Evolutionary conservation across 352 stramenopile genomes (phyloP).

Genomic region (Globisporangium middletonii): DNA sequence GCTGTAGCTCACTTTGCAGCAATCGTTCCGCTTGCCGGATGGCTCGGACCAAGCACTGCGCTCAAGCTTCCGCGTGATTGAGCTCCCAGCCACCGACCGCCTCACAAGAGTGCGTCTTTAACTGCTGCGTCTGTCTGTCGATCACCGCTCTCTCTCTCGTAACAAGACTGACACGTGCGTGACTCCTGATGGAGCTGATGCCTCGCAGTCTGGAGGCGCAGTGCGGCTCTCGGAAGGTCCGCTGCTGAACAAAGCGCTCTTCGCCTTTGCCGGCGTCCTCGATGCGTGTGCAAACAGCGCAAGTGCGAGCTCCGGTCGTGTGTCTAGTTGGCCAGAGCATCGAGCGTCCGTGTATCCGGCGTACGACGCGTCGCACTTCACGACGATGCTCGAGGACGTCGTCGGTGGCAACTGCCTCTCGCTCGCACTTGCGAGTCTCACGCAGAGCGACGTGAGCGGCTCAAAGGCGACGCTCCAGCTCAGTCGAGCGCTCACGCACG

Average conservation of each 20-base stretch:
- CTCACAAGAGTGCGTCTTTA: conserved; percentile 28
- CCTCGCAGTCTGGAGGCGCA: conserved; percentile 15
- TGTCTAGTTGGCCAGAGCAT: neutral
- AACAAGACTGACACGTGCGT: neutral
- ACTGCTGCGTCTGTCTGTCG: no score
- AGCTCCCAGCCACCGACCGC: conserved; percentile 41
- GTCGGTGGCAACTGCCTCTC: conserved; percentile 52
- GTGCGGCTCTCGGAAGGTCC: conserved; percentile 42
- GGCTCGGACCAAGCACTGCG: conserved; percentile 27
- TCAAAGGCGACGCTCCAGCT: conserved; percentile 37
- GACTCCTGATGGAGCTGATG: neutral
- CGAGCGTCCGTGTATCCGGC: conserved; percentile 4
- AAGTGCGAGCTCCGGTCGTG: no score
- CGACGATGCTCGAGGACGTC: conserved; percentile 35
- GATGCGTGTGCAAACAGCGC: conserved; percentile 1
- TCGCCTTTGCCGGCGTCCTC: conserved; percentile 34
- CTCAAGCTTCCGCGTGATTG: conserved; percentile 38
- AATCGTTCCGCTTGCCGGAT: conserved; percentile 32
- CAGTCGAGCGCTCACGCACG: conserved; percentile 16
- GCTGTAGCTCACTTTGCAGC: conserved; percentile 31
- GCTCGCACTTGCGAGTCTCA: conserved; percentile 34
- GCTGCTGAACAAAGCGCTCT: conserved; percentile 54
- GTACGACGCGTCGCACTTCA: conserved; percentile 30
- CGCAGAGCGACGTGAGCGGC: conserved; percentile 28
- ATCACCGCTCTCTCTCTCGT: no score